phyloP scores from a whole-genome alignment of 2,329 filamentous ascomycete genomes.

The Xenoacremonium recifei region DNA sequence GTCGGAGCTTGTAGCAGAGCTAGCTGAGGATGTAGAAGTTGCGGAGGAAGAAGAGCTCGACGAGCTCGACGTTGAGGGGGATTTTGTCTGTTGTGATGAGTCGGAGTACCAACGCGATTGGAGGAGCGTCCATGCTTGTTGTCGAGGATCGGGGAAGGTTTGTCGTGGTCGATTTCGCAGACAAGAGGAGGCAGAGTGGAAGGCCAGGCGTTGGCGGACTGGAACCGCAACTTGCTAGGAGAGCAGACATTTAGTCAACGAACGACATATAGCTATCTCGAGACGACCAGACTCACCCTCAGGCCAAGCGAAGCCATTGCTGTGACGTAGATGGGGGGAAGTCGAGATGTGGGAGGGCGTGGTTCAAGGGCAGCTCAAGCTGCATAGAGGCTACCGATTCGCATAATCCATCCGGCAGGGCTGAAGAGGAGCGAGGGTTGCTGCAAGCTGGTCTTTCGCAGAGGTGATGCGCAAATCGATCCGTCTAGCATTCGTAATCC shows the following conservation, averaged over 20 bases:
- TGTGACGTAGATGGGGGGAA: too few relatives aligned
- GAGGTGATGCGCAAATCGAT: background rate
- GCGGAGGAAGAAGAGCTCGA: constrained; percentile 13
- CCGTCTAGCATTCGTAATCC: background rate
- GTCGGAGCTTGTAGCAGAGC: constrained; percentile 6
- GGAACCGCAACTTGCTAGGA: constrained; percentile 17
- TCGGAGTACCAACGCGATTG: constrained; percentile 21
- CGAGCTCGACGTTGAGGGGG: constrained; percentile 6
- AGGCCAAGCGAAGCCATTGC: constrained; percentile 23
- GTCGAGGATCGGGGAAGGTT: constrained; percentile 2
- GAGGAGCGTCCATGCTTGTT: background rate
- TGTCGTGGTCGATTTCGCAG: constrained; percentile 6
- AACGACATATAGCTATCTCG: background rate
- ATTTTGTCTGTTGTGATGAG: constrained; percentile 8
- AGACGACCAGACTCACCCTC: constrained; percentile 16
- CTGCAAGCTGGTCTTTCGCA: too few relatives aligned
- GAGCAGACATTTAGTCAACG: constrained; percentile 16
- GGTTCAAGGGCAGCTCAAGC: constrained; percentile 15
- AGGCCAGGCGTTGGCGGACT: constrained; percentile 15
- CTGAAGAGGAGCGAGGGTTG: constrained; percentile 2
- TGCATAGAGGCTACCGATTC: constrained; percentile 14
- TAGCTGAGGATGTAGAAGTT: too few relatives aligned
- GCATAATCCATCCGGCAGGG: constrained; percentile 11
- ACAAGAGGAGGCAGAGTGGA: constrained; percentile 14
- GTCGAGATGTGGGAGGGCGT: background rate